Evolutionary conservation across 257 asterid genomes (phyloP).

Genomic region (Ocimum tenuiflorum): DNA sequence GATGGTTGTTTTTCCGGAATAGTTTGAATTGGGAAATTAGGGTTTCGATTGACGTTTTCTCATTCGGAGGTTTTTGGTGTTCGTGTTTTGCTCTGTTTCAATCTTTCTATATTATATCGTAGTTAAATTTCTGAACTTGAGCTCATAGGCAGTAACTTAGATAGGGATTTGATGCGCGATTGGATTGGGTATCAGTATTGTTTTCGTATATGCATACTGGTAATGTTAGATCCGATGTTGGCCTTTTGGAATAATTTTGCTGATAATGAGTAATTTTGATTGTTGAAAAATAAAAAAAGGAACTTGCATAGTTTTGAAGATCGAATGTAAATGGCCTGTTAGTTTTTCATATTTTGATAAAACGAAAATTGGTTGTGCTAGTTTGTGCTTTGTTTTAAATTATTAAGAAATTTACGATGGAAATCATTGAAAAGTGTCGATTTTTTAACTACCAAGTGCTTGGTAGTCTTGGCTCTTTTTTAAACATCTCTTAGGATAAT

Average conservation of each 20-base stretch:
- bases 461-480: not conserved
- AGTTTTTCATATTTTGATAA: not conserved
- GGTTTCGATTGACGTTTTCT: not conserved
- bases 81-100: not conserved
- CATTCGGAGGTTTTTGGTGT: not conserved
- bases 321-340: not conserved
- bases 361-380: not conserved
- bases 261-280: not conserved
- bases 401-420: not conserved
- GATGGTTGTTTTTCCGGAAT: not conserved
- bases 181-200: not conserved
- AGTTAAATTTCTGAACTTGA: not conserved
- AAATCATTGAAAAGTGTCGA: not conserved
- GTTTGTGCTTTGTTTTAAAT: too few relatives aligned
- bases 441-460: not conserved
- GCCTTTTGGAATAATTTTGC: not conserved
- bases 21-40: not conserved
- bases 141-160: not conserved
- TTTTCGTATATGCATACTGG: not conserved
- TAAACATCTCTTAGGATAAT: not conserved
- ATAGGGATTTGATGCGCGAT: not conserved
- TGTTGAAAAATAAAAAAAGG: not conserved
- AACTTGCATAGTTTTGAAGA: not conserved
- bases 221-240: not conserved
- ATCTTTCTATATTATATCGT: not conserved